phyloP scores from a whole-genome alignment of 352 stramenopile species.

The Globisporangium nunn region DNA sequence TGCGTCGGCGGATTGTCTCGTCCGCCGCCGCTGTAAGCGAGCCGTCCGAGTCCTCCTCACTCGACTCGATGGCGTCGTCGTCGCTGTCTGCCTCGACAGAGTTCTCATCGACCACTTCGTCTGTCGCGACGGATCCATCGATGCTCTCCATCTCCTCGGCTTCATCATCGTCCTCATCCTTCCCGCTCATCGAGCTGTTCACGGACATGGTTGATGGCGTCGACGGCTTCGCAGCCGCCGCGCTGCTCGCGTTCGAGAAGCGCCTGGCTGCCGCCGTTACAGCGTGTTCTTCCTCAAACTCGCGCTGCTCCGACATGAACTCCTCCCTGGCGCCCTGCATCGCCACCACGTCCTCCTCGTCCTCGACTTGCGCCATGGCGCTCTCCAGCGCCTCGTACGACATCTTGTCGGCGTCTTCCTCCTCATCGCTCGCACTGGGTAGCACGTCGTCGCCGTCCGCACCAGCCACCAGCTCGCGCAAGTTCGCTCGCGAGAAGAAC shows the following conservation, averaged over 20 bases:
- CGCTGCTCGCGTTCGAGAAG: background rate
- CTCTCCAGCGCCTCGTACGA: constrained; percentile 79
- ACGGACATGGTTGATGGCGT: constrained; percentile 25
- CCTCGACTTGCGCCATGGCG: constrained; percentile 93
- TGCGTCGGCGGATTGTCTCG: constrained; percentile 19
- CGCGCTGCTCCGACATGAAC: constrained; percentile 40
- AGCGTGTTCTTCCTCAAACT: constrained; percentile 57
- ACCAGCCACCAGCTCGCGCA: constrained; percentile 87
- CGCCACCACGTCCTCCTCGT: constrained; percentile 93
- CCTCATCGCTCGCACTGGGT: constrained; percentile 1
- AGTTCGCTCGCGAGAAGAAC: constrained; percentile 79
- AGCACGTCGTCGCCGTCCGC: constrained; percentile 23
- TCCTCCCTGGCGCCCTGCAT: constrained; percentile 79
- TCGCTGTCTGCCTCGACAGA: constrained; percentile 4
- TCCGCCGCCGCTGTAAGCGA: constrained; percentile 28
- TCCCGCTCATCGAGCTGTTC: constrained; percentile 30
- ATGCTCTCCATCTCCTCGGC: constrained; percentile 21
- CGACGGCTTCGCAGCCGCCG: constrained; percentile 22
- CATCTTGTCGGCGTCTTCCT: constrained; percentile 38
- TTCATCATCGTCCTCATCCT: constrained; percentile 31
- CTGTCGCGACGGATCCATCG: constrained; percentile 9
- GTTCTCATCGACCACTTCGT: constrained; percentile 17
- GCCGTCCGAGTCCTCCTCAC: constrained; percentile 10
- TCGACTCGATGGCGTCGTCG: constrained; percentile 13
- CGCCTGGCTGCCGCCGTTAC: background rate